Evolutionary conservation across 225 moss, liverwort and hornwort species (phyloP).

Genomic region (Straminergon stramineum): DNA sequence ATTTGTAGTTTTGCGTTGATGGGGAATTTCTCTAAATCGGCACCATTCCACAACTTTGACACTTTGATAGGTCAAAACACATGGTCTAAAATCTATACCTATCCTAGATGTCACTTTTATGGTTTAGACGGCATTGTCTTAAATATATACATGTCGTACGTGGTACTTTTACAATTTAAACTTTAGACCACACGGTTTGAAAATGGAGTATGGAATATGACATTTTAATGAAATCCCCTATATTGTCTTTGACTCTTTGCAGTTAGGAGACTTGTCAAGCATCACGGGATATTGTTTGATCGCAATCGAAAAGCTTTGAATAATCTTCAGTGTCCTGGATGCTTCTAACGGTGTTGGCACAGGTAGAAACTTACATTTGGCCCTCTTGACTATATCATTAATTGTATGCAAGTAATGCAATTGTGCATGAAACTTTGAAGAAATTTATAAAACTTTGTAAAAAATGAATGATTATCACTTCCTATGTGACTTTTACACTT

Average conservation of each 20-base stretch:
- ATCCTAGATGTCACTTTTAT: too few relatives aligned
- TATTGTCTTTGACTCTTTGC: neutral
- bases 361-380: neutral
- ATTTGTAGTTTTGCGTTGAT: too few relatives aligned
- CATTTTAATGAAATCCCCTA: too few relatives aligned
- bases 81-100: too few relatives aligned
- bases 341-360: conserved; percentile 14
- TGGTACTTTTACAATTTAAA: neutral
- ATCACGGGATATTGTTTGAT: neutral
- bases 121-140: too few relatives aligned
- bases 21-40: too few relatives aligned
- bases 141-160: too few relatives aligned
- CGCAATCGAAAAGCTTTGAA: neutral
- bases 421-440: neutral
- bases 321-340: conserved; percentile 16
- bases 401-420: too few relatives aligned
- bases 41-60: too few relatives aligned
- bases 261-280: conserved; percentile 43
- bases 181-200: too few relatives aligned
- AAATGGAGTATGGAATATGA: too few relatives aligned
- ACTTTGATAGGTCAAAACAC: too few relatives aligned
- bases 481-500: neutral
- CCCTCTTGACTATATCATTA: neutral
- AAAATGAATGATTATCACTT: neutral
- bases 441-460: neutral